A percentile compares a stretch with the other conserved stretches of the same genome.
phyloP scores from a whole-genome alignment of 164 flowering plant genomes.

The Hamamelis virginiana region DNA sequence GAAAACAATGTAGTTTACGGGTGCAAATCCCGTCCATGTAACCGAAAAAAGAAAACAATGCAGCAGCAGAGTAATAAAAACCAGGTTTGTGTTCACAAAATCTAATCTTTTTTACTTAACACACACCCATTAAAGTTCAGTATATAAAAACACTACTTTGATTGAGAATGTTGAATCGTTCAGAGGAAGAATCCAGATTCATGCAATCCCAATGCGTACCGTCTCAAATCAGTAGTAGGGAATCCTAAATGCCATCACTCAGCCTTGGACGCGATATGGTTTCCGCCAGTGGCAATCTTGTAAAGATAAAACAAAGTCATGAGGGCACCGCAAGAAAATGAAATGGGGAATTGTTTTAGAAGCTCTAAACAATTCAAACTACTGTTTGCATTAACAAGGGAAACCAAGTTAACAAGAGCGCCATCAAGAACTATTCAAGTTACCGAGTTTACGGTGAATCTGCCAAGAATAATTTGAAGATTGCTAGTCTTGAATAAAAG shows the following conservation, averaged over 20 bases:
- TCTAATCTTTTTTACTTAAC: background rate
- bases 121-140: background rate
- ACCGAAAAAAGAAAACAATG: too few species aligned
- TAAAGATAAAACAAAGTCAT: slow-evolving; percentile 59
- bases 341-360: slow-evolving; percentile 2
- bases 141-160: slow-evolving; percentile 1
- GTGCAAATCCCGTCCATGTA: too few species aligned
- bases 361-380: background rate
- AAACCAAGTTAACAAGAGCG: too few species aligned
- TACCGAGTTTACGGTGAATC: slow-evolving; percentile 91
- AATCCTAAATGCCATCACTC: slow-evolving; percentile 27
- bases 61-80: background rate
- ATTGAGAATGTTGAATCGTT: background rate
- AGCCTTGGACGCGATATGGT: slow-evolving; percentile 54
- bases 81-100: slow-evolving; percentile 2
- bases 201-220: background rate
- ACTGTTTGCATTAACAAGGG: too few species aligned
- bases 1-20: too few species aligned
- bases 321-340: slow-evolving; percentile 43
- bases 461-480: background rate
- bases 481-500: background rate
- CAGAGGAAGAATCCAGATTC: slow-evolving; percentile 1
- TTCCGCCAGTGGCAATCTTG: slow-evolving; percentile 61
- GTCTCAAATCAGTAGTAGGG: background rate
- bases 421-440: slow-evolving; percentile 53